These are phyloP conservation scores for Fusarium begoniae DNA, from an alignment of 2,329 filamentous ascomycete genomes.

Conservation along the genomic window DNA sequence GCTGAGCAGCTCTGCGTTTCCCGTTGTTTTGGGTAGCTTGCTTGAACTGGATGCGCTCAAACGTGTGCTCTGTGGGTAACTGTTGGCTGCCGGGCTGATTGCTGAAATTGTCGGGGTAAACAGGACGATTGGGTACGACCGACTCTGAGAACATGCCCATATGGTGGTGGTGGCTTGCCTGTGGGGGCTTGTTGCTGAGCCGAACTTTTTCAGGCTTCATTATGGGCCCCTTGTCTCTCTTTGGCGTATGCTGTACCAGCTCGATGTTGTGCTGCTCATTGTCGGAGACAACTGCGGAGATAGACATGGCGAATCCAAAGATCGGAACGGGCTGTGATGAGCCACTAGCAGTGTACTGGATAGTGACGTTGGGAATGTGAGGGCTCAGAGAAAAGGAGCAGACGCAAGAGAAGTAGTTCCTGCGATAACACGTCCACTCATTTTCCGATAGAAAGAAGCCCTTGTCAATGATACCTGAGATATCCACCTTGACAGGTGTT, in stretches of 20 bases:
- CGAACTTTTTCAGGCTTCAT: constrained; percentile 75
- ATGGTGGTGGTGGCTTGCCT: constrained; percentile 56
- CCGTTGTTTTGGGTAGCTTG: constrained; percentile 94
- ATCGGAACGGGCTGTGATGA: constrained; percentile 70
- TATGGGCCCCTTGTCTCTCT: constrained; percentile 87
- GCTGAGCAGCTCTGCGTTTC: constrained; percentile 87
- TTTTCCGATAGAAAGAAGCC: constrained; percentile 84
- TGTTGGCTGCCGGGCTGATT: constrained; percentile 45
- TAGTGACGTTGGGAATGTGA: constrained; percentile 54
- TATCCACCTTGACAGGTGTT: constrained; percentile 72
- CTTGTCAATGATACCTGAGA: constrained; percentile 85
- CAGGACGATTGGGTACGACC: constrained; percentile 40
- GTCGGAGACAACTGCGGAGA: constrained; percentile 84
- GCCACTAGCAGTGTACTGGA: constrained; percentile 61
- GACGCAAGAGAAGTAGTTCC: constrained; percentile 90
- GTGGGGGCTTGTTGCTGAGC: constrained; percentile 74
- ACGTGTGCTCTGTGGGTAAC: constrained; percentile 67
- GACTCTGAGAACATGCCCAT: constrained; percentile 56
- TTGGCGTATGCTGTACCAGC: constrained; percentile 89
- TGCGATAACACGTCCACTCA: constrained; percentile 91
- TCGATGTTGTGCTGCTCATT: constrained; percentile 80
- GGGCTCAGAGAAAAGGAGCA: constrained; percentile 80
- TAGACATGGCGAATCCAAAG: constrained; percentile 81
- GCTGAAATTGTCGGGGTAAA: constrained; percentile 56
- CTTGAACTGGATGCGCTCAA: constrained; percentile 94